Base-by-base conservation (phyloP, 2,329 filamentous ascomycete species). In the Cryphonectria carpinicola region DNA sequence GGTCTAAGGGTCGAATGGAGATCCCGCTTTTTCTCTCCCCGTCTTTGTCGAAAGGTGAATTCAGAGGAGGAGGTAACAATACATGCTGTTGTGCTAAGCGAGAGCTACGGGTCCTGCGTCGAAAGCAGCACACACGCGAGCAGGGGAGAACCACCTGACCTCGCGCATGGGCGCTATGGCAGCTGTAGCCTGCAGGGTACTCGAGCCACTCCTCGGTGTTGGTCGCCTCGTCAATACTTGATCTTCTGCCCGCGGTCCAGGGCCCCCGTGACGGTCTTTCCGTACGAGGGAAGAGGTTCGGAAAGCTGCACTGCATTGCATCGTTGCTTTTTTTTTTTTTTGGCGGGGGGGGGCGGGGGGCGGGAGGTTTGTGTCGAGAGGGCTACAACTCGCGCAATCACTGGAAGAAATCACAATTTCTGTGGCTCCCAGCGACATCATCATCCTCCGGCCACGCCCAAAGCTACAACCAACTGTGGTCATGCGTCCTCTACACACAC, bases 131-230 rank as follows among this genome's bases (percentile, higher is more conserved):
- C 37, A 61, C 49, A 49, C 61, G 56, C 61, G 32, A 25, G 68
- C 66, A 67, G 63, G 58, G 60, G 43, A 52, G 32, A 14, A n/a
- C 37, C 68, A 68, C 64, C 66, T 72, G 71, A 70, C 66, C 67
- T 71, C 66, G 66, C 69, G 67, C 58, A 58, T 52, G 64, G 62
- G 69, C 65, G 58, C 60, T 35, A 58, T 60, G 25, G 66, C 64
- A 65, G 10, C 58, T 68, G 63, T 66, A 67, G 66, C 46, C 46
- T 49, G 46, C 46, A 49, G 66, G 68, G 56, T 37, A 25, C 22
- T 41, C 25, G 62, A 68, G 54, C 68, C 52, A 61, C 56, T 68
- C 70, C 65, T 68, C 62, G 52, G n/a, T 39, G 35, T 37, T 41
- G 17, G 37, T 46, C 61, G 39, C 37, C 62, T 49, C 41, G 66